Evolutionary conservation across 2,329 filamentous ascomycete genomes (phyloP).

Genomic region (Cladosporium oxysporum): DNA sequence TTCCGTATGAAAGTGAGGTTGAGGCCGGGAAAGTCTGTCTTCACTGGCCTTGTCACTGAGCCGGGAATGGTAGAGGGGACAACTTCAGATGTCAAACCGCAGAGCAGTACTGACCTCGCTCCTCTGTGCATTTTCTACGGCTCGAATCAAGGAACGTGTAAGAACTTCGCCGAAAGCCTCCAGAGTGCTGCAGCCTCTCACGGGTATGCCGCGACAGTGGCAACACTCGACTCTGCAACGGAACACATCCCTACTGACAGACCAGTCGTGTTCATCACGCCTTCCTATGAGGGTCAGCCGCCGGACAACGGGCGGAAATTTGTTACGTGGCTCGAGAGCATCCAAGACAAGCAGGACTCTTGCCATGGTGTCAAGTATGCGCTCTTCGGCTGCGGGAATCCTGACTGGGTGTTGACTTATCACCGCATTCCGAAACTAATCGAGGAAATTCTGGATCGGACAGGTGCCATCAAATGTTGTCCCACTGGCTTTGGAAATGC

Average conservation of each 20-base stretch:
- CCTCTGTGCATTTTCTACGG: constrained; percentile 69
- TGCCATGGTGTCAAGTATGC: constrained; percentile 41
- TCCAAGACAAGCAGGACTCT: constrained; percentile 23
- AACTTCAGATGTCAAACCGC: not conserved
- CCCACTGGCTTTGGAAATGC: constrained; percentile 40
- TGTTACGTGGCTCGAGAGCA: constrained; percentile 40
- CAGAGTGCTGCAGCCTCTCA: constrained; percentile 39
- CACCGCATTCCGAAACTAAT: constrained; percentile 44
- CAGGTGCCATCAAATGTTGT: constrained; percentile 35
- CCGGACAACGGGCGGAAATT: constrained; percentile 47
- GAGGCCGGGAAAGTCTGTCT: constrained; percentile 47
- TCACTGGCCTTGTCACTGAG: constrained; percentile 56
- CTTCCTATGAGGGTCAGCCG: constrained; percentile 47
- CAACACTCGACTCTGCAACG: constrained; percentile 36
- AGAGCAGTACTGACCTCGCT: not conserved
- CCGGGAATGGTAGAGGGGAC: not conserved
- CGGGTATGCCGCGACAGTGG: constrained; percentile 40
- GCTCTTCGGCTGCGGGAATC: constrained; percentile 46
- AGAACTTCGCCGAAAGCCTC: constrained; percentile 43
- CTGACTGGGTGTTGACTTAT: constrained; percentile 46
- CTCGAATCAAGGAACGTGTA: constrained; percentile 56
- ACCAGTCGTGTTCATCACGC: constrained; percentile 43
- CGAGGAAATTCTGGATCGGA: constrained; percentile 35
- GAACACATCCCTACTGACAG: constrained; percentile 37
- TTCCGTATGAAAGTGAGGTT: constrained; percentile 8